Conservation (phyloP, 1,139 yeast genomes). For the Pichia terricola region DNA sequence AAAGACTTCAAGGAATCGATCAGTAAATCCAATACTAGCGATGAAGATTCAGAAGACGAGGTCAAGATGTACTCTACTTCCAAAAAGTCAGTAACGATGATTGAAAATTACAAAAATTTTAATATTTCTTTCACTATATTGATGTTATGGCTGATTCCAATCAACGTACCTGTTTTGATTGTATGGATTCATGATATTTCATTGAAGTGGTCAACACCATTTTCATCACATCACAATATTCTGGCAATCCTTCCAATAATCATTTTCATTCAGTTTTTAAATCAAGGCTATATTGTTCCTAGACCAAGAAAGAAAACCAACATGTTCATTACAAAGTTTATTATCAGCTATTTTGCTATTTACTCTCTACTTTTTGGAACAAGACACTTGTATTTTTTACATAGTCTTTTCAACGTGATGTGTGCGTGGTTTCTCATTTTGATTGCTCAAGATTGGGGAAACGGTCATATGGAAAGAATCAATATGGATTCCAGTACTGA, state of each 20-base stretch:
- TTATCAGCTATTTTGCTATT: conserved; percentile 37
- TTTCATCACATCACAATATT: conserved; percentile 67
- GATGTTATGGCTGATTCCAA: conserved; percentile 61
- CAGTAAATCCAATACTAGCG: not conserved
- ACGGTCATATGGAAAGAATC: conserved; percentile 12
- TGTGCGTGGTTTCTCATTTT: conserved; percentile 24
- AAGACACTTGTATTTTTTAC: conserved; percentile 62
- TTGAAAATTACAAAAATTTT: conserved; percentile 32
- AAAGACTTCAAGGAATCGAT: not conserved
- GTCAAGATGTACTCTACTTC: not conserved
- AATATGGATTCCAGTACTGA: not conserved
- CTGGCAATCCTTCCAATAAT: conserved; percentile 59
- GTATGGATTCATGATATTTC: conserved; percentile 65
- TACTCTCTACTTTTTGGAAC: conserved; percentile 58
- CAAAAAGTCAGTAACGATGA: not conserved
- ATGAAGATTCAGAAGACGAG: not conserved
- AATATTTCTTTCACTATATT: conserved; percentile 46
- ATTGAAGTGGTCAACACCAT: conserved; percentile 65
- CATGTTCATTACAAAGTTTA: conserved; percentile 23
- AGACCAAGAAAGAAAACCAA: conserved; percentile 20
- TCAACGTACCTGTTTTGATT: conserved; percentile 56
- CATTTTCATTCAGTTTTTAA: conserved; percentile 39
- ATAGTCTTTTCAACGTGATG: conserved; percentile 51
- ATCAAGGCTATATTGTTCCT: conserved; percentile 25
- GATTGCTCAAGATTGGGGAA: conserved; percentile 19